These are phyloP conservation scores for Pythium rishiriense DNA, from an alignment of 352 stramenopile genomes.

Conservation along the genomic window DNA sequence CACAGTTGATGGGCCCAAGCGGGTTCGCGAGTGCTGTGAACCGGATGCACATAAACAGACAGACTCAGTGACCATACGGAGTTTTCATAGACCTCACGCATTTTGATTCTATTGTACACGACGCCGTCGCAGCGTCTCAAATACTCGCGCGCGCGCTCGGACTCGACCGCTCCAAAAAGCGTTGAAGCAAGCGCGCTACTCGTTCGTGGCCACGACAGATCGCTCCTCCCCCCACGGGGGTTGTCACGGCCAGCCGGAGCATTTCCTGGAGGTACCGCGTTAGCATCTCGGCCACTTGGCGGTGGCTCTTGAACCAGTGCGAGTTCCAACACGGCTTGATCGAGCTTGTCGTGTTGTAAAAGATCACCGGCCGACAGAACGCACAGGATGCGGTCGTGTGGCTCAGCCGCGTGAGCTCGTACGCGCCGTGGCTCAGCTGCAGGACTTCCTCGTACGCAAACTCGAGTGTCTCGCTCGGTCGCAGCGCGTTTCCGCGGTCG, in stretches of 20 bases:
- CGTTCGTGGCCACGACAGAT: neutral
- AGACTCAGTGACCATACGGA: neutral
- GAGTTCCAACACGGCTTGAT: neutral
- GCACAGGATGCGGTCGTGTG: neutral
- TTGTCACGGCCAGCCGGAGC: neutral
- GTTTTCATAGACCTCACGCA: neutral
- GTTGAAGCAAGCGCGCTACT: neutral
- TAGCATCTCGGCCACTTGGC: neutral
- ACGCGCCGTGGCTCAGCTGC: neutral
- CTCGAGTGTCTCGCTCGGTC: neutral
- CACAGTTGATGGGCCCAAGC: neutral
- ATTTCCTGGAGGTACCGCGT: neutral
- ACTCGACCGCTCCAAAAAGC: neutral
- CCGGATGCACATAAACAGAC: neutral
- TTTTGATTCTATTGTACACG: neutral
- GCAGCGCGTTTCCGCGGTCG: no score
- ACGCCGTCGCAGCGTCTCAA: neutral
- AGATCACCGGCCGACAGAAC: slow-evolving; percentile 1
- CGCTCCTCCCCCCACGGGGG: neutral
- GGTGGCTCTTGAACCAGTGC: slow-evolving; percentile 1
- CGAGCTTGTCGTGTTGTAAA: neutral
- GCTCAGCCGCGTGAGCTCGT: neutral
- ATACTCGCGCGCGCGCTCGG: neutral
- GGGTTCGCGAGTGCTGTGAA: neutral
- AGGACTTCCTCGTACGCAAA: neutral